Conservation (phyloP, 148 eudicot genomes). For the Vaccinium macrocarpon region DNA sequence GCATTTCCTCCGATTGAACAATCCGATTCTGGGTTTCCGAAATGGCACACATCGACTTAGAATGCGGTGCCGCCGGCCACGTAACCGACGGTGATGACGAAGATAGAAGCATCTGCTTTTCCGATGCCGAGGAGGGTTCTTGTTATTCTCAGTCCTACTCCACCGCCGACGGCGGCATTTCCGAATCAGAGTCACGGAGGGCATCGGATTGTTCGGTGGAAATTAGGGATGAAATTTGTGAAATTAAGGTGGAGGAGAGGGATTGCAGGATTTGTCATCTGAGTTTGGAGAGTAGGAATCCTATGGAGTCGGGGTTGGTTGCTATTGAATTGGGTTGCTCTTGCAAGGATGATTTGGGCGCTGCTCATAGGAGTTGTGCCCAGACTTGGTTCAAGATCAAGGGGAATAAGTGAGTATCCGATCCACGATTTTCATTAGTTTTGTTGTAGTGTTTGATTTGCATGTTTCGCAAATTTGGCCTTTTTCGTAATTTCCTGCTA, state of each 20-base stretch:
- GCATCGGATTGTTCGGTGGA: conserved; percentile 30
- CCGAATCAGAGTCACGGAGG: conserved; percentile 15
- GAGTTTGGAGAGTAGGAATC: conserved; percentile 34
- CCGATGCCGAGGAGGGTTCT: conserved; percentile 37
- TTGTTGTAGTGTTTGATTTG: not conserved
- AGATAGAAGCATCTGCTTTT: conserved; percentile 28
- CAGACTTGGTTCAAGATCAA: conserved; percentile 69
- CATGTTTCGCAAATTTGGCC: not conserved
- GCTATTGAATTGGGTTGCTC: conserved; percentile 63
- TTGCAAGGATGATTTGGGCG: conserved; percentile 71
- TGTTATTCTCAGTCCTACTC: conserved; percentile 43
- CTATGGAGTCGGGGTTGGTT: conserved; percentile 28
- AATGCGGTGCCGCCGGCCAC: conserved; percentile 26
- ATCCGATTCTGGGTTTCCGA: not conserved
- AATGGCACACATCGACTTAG: conserved; percentile 37
- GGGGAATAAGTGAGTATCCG: conserved; percentile 54
- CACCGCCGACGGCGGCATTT: conserved; percentile 21
- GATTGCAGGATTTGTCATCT: conserved; percentile 68
- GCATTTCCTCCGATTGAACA: not conserved
- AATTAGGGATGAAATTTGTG: conserved; percentile 18
- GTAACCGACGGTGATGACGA: conserved; percentile 20
- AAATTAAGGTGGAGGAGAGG: conserved; percentile 24
- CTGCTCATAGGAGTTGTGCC: conserved; percentile 69
- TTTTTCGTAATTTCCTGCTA: too few species aligned
- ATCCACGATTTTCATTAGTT: not conserved